Conservation (phyloP, 768 basidiomycete species). For the Termitomyces sp. region DNA sequence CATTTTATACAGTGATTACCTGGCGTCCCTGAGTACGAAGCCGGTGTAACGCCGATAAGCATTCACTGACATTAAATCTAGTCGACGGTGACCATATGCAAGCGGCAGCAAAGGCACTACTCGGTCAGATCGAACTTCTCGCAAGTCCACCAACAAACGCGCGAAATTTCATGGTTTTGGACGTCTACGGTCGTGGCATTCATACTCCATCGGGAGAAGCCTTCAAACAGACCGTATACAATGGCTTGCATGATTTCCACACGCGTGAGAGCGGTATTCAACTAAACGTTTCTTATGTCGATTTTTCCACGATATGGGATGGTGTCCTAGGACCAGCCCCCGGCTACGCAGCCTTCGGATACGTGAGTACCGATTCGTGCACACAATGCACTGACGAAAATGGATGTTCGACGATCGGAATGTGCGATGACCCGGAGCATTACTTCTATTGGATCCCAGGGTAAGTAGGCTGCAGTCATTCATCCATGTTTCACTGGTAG, state of each 20-base stretch:
- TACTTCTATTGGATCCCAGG: conserved; percentile 49
- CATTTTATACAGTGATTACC: conserved; percentile 30
- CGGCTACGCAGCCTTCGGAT: conserved; percentile 45
- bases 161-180: conserved; percentile 42
- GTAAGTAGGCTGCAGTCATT: conserved; percentile 23
- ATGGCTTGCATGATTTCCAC: conserved; percentile 33
- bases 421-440: conserved; percentile 39
- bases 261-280: conserved; percentile 16
- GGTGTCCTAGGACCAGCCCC: conserved; percentile 39
- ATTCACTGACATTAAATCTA: background rate
- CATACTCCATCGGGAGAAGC: conserved; percentile 36
- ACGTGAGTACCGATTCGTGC: conserved; percentile 32
- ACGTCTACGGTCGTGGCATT: conserved; percentile 44
- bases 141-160: conserved; percentile 45
- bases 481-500: background rate
- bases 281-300: conserved; percentile 38
- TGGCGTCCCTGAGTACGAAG: conserved; percentile 33
- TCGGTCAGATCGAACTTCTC: conserved; percentile 41
- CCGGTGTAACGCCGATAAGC: background rate
- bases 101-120: conserved; percentile 36
- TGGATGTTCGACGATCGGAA: conserved; percentile 25
- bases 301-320: conserved; percentile 46
- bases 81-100: conserved; percentile 41
- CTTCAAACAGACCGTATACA: conserved; percentile 41
- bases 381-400: conserved; percentile 23